These are phyloP conservation scores for Fomitopsis pinicola DNA, from an alignment of 1,284 basidiomycete species.

Conservation along the genomic window DNA sequence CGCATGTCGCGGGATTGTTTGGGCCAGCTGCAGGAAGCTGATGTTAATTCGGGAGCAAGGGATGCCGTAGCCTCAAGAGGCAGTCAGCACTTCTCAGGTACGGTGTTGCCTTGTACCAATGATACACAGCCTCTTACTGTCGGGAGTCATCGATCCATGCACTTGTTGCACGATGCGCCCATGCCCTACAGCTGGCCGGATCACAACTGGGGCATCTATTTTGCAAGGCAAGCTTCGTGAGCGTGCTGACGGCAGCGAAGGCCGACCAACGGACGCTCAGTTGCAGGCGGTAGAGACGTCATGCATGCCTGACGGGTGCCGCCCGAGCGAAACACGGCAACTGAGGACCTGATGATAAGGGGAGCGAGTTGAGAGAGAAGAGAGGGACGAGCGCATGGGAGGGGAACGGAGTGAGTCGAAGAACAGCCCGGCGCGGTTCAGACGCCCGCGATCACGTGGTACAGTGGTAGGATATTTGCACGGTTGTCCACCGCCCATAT, in stretches of 20 bases:
- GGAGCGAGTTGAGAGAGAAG: slow-evolving; percentile 4
- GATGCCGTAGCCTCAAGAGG: background rate
- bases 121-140: background rate
- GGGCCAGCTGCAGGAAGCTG: background rate
- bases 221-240: background rate
- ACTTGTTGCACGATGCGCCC: background rate
- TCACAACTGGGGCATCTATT: background rate
- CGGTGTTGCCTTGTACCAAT: background rate
- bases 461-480: background rate
- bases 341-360: background rate
- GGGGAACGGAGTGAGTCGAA: slow-evolving; percentile 3
- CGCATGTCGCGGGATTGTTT: background rate
- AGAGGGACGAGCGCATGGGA: slow-evolving; percentile 6
- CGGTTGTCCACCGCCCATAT: slow-evolving; percentile 6
- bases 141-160: background rate
- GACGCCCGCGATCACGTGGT: slow-evolving; percentile 5
- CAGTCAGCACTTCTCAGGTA: background rate
- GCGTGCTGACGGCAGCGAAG: background rate
- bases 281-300: background rate
- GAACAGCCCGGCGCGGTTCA: background rate
- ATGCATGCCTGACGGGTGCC: background rate
- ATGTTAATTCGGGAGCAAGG: background rate
- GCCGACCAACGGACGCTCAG: background rate
- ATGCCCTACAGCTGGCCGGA: background rate
- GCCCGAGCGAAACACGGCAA: background rate